phyloP scores from a whole-genome alignment of 345 rosid species.

The Xanthoceras sorbifolium region DNA sequence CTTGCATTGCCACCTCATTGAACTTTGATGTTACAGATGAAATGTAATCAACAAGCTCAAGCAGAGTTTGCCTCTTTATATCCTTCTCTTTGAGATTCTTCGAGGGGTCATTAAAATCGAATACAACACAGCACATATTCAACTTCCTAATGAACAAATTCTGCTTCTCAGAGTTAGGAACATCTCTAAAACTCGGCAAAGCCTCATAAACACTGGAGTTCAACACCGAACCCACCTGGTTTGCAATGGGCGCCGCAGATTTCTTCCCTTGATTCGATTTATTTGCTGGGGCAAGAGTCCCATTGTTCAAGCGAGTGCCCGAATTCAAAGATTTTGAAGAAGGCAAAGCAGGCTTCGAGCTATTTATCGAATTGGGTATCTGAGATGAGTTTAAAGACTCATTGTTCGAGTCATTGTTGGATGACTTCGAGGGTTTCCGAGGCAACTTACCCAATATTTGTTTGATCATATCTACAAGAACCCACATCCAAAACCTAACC shows the following conservation, averaged over 20 bases:
- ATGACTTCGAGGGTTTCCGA: slow-evolving; percentile 67
- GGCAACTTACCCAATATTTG: slow-evolving; percentile 81
- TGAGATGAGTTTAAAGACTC: slow-evolving; percentile 44
- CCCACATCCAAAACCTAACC: slow-evolving; percentile 18
- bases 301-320: slow-evolving; percentile 50
- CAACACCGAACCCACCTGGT: slow-evolving; percentile 37
- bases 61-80: slow-evolving; percentile 68
- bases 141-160: slow-evolving; percentile 64
- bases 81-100: slow-evolving; percentile 79
- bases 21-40: slow-evolving; percentile 48
- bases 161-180: slow-evolving; percentile 62
- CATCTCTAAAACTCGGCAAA: slow-evolving; percentile 68
- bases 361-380: slow-evolving; percentile 43
- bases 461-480: slow-evolving; percentile 60
- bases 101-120: slow-evolving; percentile 63
- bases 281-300: slow-evolving; percentile 33
- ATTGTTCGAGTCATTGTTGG: slow-evolving; percentile 45
- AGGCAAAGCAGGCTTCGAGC: slow-evolving; percentile 34
- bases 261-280: slow-evolving; percentile 51
- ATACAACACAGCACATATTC: slow-evolving; percentile 63
- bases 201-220: slow-evolving; percentile 55
- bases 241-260: slow-evolving; percentile 21
- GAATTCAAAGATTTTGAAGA: slow-evolving; percentile 43
- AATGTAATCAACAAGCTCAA: slow-evolving; percentile 75
- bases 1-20: slow-evolving; percentile 61